These are phyloP conservation scores for Amanita subjunquillea DNA, from an alignment of 768 basidiomycete genomes.

Conservation along the genomic window DNA sequence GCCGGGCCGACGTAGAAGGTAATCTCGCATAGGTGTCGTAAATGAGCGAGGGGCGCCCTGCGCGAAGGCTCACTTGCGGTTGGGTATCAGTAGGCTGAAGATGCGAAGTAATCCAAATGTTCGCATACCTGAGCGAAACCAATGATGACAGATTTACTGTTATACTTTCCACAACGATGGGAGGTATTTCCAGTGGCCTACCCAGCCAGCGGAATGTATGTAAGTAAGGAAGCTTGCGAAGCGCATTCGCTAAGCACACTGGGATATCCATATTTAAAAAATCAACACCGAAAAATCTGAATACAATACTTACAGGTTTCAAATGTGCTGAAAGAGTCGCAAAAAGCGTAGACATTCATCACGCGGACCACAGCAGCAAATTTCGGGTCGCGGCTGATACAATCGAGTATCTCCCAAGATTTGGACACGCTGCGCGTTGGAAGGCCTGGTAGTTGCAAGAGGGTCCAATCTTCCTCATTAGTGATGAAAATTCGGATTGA, in stretches of 20 bases:
- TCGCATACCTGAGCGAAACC: background rate
- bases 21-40: background rate
- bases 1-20: background rate
- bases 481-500: background rate
- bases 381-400: background rate
- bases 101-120: background rate
- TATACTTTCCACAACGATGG: background rate
- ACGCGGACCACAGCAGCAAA: background rate
- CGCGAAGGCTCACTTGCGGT: background rate
- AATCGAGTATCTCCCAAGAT: background rate
- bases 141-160: background rate
- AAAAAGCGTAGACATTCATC: background rate
- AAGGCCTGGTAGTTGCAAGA: no score
- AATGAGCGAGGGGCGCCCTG: background rate
- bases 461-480: background rate
- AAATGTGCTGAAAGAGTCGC: background rate
- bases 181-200: background rate
- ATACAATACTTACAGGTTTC: background rate
- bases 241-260: background rate
- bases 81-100: background rate
- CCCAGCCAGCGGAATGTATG: background rate
- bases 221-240: background rate
- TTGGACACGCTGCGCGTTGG: background rate
- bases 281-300: background rate
- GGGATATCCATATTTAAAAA: background rate